A percentile compares a stretch with the other conserved stretches of the same genome.
phyloP scores from a whole-genome alignment of 768 basidiomycete species.

The Lentinula raphanica region DNA sequence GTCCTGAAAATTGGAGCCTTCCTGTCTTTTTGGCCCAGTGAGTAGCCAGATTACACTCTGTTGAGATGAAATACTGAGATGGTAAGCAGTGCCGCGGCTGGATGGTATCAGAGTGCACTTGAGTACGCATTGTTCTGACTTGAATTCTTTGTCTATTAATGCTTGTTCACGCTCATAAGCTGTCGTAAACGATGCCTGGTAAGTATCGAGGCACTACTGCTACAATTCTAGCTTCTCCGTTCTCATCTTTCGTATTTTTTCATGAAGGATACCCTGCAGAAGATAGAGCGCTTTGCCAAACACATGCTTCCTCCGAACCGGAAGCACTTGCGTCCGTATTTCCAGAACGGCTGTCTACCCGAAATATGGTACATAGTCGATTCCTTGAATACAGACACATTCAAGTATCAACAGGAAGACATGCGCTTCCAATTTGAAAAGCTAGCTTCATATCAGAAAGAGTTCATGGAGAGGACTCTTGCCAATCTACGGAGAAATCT shows the following conservation, averaged over 20 bases:
- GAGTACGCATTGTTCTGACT: conserved; percentile 9
- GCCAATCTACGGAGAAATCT: conserved; percentile 5
- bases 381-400: conserved; percentile 11
- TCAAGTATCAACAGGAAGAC: conserved; percentile 12
- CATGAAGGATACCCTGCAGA: neutral
- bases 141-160: neutral
- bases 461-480: conserved; percentile 8
- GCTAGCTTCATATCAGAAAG: conserved; percentile 3
- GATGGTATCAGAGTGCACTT: conserved; percentile 22
- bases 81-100: conserved; percentile 19
- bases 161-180: neutral
- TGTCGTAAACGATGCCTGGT: conserved; percentile 13
- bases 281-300: neutral
- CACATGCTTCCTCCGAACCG: conserved; percentile 1
- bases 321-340: conserved; percentile 10
- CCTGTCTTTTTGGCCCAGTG: conserved; percentile 16
- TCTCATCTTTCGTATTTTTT: neutral
- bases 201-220: no score
- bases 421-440: conserved; percentile 7
- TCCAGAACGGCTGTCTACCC: conserved; percentile 10
- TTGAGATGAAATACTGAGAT: neutral
- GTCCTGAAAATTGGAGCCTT: conserved; percentile 18
- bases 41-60: conserved; percentile 8
- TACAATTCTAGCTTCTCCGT: neutral
- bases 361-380: conserved; percentile 12